Conservation (phyloP, 2,329 filamentous ascomycete genomes). For the Bipolaris zeicola region DNA sequence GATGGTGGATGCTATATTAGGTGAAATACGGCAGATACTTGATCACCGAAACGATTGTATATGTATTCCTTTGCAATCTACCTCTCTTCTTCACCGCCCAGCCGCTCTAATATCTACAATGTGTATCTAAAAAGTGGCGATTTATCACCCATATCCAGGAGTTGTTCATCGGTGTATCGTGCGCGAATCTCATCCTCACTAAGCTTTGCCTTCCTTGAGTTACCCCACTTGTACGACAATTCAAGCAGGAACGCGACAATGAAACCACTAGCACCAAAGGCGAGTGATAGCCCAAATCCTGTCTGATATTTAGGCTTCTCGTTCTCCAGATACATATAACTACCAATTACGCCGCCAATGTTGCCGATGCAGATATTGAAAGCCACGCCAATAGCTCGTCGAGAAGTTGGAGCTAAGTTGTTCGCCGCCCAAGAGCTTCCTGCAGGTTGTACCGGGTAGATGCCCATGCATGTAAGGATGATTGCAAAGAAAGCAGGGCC, state of each 20-base stretch:
- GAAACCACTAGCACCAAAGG: conserved; percentile 15
- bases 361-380: conserved; percentile 40
- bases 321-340: conserved; percentile 44
- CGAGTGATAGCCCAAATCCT: conserved; percentile 44
- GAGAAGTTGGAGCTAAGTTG: conserved; percentile 37
- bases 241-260: conserved; percentile 33
- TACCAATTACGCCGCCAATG: conserved; percentile 40
- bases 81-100: background rate
- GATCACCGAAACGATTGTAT: background rate
- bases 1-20: conserved; percentile 14
- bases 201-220: conserved; percentile 37
- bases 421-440: conserved; percentile 40
- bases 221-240: conserved; percentile 10
- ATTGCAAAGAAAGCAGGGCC: conserved; percentile 54
- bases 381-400: conserved; percentile 40
- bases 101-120: conserved; percentile 2
- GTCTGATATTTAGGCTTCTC: conserved; percentile 47
- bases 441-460: conserved; percentile 43
- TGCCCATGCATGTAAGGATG: conserved; percentile 51
- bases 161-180: conserved; percentile 46
- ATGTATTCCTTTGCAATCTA: background rate
- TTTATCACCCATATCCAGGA: conserved; percentile 48
- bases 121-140: conserved; percentile 50
- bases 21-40: background rate
- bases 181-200: conserved; percentile 45